Evolutionary conservation across 2,329 filamentous ascomycete species (phyloP).

Genomic region (Coniochaeta sp.): DNA sequence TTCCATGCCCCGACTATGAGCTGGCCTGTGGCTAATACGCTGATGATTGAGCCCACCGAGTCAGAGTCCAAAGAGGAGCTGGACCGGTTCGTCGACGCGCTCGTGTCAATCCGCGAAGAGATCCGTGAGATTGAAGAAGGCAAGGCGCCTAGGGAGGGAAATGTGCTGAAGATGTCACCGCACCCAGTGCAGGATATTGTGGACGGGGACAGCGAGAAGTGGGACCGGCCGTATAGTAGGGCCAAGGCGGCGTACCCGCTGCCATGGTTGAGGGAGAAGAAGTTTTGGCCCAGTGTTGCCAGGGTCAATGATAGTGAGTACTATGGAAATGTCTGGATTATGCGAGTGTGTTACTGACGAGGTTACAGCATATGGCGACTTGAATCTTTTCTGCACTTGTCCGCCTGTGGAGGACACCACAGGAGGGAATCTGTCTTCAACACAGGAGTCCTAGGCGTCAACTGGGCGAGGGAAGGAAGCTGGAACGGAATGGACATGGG

Average conservation of each 20-base stretch:
- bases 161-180: constrained; percentile 83
- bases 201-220: constrained; percentile 51
- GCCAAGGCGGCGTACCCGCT: constrained; percentile 85
- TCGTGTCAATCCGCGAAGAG: constrained; percentile 80
- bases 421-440: constrained; percentile 13
- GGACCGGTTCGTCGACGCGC: constrained; percentile 84
- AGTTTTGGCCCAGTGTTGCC: constrained; percentile 90
- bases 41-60: constrained; percentile 98
- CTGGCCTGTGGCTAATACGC: constrained; percentile 88
- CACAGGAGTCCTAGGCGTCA: background rate
- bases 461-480: background rate
- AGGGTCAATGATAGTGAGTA: constrained; percentile 79
- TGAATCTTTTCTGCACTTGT: constrained; percentile 92
- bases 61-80: constrained; percentile 88
- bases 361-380: constrained; percentile 72
- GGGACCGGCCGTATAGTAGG: constrained; percentile 74
- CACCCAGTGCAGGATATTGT: constrained; percentile 81
- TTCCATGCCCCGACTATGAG: constrained; percentile 98
- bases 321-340: background rate
- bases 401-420: constrained; percentile 68
- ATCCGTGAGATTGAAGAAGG: constrained; percentile 80
- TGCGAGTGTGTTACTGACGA: constrained; percentile 7
- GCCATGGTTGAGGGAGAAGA: constrained; percentile 81
- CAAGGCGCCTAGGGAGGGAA: constrained; percentile 63
- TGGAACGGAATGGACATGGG: background rate